Base-by-base conservation (phyloP, 75 land plant genomes). In the Azolla pinnata region DNA sequence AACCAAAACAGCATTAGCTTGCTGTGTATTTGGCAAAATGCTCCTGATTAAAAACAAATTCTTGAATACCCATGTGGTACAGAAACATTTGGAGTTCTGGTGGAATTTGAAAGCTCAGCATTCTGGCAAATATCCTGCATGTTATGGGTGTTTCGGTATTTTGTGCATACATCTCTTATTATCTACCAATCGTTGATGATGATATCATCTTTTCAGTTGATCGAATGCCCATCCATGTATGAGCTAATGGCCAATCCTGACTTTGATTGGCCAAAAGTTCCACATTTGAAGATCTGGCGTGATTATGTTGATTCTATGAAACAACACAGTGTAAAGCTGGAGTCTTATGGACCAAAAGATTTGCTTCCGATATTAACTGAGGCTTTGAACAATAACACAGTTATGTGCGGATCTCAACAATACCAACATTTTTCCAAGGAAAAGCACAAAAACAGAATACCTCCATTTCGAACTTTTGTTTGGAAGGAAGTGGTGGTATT, bases 211-310 rank as follows among this genome's bases (percentile, higher is more conserved):
- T 56, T 64, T 66, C 88, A 92, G 97, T 63, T 95, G 56, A 80
- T 95, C 62, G 99, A 95, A 67, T 95, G 99, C 56, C 99, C 99
- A 27, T 90, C 97, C 12, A 68, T 95, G 33, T 95, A 95, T 62
- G 97, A 95, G 67, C 54, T 95, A 64, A 89, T 95, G 97, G 85
- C 75, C 2, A 70, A 66, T 50, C 83, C 76, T 7, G 60, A 83
- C 57, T 90, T 81, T 54, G 27, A 73, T 0, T 95, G 99, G 99
- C 38, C 76, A 38, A 61, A 67, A 45, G 53, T 44, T 54, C 97
- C 99, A 32, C 75, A 76, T 56, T 69, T 95, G 21, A 70, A 91
- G 61, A 54, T 95, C 7, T 90, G 97, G 99, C 77, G 57, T 40
- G 68, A 86, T 60, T 84, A 44, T 33, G 34, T 20, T 28, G 76